Percentiles rank a stretch among this genome's conserved stretches.
Evolutionary conservation across 2,329 filamentous ascomycete species (phyloP).

Genomic region (Ascochyta koolunga): DNA sequence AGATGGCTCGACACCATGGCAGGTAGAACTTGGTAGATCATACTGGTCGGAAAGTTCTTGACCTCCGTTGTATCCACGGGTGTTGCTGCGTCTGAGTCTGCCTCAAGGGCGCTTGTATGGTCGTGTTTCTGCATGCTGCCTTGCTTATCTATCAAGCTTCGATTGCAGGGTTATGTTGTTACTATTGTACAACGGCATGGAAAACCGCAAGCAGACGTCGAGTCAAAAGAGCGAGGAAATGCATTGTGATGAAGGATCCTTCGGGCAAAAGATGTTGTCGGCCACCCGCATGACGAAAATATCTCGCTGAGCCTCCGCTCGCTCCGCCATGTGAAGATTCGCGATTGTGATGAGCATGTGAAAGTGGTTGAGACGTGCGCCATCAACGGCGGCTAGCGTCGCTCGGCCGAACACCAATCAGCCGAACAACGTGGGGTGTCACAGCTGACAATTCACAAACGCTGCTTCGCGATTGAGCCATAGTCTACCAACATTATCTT

Average conservation of each 20-base stretch:
- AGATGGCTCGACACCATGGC: conserved; percentile 59
- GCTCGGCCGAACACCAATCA: conserved; percentile 24
- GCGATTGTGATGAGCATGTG: conserved; percentile 26
- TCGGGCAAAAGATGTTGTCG: background rate
- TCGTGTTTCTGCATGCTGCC: conserved; percentile 15
- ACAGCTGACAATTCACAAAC: background rate
- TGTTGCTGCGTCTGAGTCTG: conserved; percentile 14
- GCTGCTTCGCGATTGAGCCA: background rate
- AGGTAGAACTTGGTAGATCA: conserved; percentile 62
- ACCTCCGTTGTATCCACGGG: conserved; percentile 16
- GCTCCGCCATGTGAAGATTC: conserved; percentile 10
- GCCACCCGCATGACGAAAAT: conserved; percentile 18
- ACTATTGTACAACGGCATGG: background rate
- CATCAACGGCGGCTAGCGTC: conserved; percentile 24
- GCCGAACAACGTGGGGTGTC: conserved; percentile 20
- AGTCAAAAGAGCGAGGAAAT: background rate
- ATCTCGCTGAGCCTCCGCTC: conserved; percentile 13
- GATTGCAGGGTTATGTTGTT: conserved; percentile 10
- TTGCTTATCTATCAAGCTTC: conserved; percentile 20
- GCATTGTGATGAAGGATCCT: background rate
- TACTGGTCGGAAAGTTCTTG: conserved; percentile 45
- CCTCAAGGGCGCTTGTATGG: background rate
- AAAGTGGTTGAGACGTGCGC: conserved; percentile 24
- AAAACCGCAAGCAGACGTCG: conserved; percentile 14
- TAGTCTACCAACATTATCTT: background rate